Evolutionary conservation across 1,284 basidiomycete species (phyloP).

Genomic region (Fomitopsis palustris): DNA sequence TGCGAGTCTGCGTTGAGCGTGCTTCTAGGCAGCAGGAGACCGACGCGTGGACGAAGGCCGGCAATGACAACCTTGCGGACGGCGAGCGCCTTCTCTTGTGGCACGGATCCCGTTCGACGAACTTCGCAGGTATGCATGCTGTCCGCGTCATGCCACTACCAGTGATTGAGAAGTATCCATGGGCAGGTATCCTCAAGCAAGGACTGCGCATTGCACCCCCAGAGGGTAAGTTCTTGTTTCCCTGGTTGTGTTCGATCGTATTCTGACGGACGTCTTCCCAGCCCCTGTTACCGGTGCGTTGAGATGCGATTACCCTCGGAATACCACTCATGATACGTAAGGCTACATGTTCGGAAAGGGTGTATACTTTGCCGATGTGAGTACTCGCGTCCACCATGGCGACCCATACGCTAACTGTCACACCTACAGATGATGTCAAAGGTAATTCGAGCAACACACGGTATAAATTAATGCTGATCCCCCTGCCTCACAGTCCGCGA

Average conservation of each 20-base stretch:
- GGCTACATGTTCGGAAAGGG: slow-evolving; percentile 72
- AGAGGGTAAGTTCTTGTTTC: slow-evolving; percentile 39
- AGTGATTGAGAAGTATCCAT: neutral
- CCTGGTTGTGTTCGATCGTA: neutral
- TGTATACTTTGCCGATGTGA: slow-evolving; percentile 64
- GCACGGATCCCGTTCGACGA: slow-evolving; percentile 65
- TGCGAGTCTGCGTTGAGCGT: neutral
- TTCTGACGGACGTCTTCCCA: slow-evolving; percentile 13
- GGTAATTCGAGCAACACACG: slow-evolving; percentile 25
- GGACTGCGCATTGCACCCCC: slow-evolving; percentile 68
- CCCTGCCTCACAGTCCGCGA: slow-evolving; percentile 43
- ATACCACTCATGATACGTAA: slow-evolving; percentile 3
- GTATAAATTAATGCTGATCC: neutral
- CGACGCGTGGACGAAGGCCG: slow-evolving; percentile 47
- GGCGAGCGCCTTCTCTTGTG: slow-evolving; percentile 60
- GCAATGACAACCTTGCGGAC: slow-evolving; percentile 39
- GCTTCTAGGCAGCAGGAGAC: slow-evolving; percentile 42
- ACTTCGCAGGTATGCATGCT: slow-evolving; percentile 48
- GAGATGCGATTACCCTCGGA: neutral
- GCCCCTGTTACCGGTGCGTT: slow-evolving; percentile 46
- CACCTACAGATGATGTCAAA: slow-evolving; percentile 57
- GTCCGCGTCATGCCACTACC: neutral
- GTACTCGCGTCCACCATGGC: slow-evolving; percentile 10
- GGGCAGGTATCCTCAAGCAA: slow-evolving; percentile 55
- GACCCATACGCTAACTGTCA: neutral